A percentile compares a stretch with the other conserved stretches of the same genome.
Conservation (phyloP, 75 land plant species). For the Selaginella moellendorffii region DNA sequence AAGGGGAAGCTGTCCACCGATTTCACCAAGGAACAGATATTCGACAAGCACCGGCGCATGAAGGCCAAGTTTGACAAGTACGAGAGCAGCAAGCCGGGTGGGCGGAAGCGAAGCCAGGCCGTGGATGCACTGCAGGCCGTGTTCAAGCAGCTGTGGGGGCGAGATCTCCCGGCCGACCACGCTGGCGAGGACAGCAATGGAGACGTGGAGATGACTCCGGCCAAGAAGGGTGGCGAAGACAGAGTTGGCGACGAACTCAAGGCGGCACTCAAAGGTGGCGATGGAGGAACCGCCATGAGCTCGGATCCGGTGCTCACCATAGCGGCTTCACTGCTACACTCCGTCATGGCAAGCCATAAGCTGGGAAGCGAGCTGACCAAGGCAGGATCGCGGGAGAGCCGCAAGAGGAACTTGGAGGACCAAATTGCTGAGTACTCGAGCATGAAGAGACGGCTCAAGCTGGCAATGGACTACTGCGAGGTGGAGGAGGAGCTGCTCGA, state of each 20-base stretch:
- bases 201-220: background rate
- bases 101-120: no score
- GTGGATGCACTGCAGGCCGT: background rate
- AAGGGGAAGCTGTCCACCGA: background rate
- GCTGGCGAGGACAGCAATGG: background rate
- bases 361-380: no score
- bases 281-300: background rate
- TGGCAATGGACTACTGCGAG: background rate
- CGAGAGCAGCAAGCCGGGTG: background rate
- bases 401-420: no score
- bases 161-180: background rate
- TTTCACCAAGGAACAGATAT: background rate
- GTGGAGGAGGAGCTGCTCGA: background rate
- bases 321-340: no score
- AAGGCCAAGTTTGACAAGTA: background rate
- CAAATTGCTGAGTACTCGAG: background rate
- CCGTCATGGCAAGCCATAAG: no score
- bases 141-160: background rate
- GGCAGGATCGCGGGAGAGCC: no score
- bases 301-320: background rate
- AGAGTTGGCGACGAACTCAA: background rate
- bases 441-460: background rate
- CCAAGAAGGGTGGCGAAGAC: background rate
- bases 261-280: background rate
- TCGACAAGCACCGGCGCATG: background rate